phyloP scores from a whole-genome alignment of 139 green algal species.

The Klebsormidium nitens region DNA sequence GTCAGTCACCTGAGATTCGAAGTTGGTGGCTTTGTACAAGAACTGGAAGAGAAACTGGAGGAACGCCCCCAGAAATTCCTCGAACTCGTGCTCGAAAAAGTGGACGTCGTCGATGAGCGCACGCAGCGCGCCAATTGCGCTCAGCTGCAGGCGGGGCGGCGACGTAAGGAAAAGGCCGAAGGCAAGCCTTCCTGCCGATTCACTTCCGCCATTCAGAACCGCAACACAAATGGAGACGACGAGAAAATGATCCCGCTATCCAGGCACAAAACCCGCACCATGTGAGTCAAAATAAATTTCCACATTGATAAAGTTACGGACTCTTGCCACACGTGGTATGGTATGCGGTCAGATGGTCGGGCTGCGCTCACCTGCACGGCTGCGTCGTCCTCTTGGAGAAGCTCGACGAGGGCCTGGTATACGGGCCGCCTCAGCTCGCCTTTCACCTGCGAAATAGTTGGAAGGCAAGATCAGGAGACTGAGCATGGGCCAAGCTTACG shows the following conservation, averaged over 20 bases:
- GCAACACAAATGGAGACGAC: no score
- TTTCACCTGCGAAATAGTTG: conserved; percentile 30
- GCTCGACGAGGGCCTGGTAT: conserved; percentile 18
- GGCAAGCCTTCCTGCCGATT: no score
- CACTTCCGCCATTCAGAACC: no score
- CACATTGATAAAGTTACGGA: no score
- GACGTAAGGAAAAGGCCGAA: no score
- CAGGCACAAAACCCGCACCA: no score
- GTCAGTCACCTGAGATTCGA: conserved; percentile 42
- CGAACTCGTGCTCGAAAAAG: conserved; percentile 48
- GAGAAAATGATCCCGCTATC: no score
- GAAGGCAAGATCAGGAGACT: no score
- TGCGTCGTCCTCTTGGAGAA: conserved; percentile 24
- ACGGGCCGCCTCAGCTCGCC: conserved; percentile 13
- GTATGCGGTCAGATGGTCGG: no score
- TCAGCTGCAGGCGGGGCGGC: conserved; percentile 20
- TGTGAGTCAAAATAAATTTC: no score
- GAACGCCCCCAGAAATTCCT: conserved; percentile 24
- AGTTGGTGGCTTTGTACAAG: conserved; percentile 37
- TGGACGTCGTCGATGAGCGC: conserved; percentile 40
- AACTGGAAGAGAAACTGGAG: conserved; percentile 39
- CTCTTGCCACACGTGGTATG: no score
- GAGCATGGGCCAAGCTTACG: no score
- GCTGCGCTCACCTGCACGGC: conserved; percentile 33
- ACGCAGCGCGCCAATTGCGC: conserved; percentile 18